Evolutionary conservation across 108 stramenopile species (phyloP), one percentile per base, ranked within the genome.

Genomic region (Bacterosira constricta): DNA sequence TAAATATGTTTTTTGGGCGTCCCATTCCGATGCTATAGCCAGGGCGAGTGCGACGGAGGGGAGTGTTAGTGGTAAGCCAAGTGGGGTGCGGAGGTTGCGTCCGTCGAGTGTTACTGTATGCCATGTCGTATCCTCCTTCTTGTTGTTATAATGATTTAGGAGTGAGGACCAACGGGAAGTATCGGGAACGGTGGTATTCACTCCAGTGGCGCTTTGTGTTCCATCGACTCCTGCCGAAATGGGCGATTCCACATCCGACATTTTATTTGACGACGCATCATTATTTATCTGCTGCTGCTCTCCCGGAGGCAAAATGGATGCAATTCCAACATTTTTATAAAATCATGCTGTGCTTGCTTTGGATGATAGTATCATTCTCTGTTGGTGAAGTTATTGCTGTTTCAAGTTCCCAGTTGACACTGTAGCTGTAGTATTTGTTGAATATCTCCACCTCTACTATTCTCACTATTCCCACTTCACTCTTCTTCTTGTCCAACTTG

Each of bases 1-100:
- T 10, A 98, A 75, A 44, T 83, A 74, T n/a, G 44, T 50, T 45
- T 77, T 63, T 75, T 97, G 97, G 0, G 86, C 71, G 58, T 98
- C 95, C 98, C 99, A 98, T 72, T 99, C 99, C 23, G 90, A 83
- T 0, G 97, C 97, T 27, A 98, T 82, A 11, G 88, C 89, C 46
- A 79, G 67, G 6, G 99, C 99, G 27, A 98, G 81, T 4, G 57
- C 62, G 30, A 81, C 37, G 34, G 88, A 92, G 11, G 95, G 96
- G 3, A 98, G 85, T 9, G 87, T 65, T 5, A 97, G 56, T 0
- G 80, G 69, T 38, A 85, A 68, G 8, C 96, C 88, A 44, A 92
- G 68, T 15, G 98, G 96, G 7, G 96, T 96, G 27, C 76, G 80
- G 1, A 97, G 32, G 3, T 56, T 23, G 12, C 89, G 57, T n/a